phyloP scores from a whole-genome alignment of 1,284 basidiomycete species.

The Takashimella tepidaria region DNA sequence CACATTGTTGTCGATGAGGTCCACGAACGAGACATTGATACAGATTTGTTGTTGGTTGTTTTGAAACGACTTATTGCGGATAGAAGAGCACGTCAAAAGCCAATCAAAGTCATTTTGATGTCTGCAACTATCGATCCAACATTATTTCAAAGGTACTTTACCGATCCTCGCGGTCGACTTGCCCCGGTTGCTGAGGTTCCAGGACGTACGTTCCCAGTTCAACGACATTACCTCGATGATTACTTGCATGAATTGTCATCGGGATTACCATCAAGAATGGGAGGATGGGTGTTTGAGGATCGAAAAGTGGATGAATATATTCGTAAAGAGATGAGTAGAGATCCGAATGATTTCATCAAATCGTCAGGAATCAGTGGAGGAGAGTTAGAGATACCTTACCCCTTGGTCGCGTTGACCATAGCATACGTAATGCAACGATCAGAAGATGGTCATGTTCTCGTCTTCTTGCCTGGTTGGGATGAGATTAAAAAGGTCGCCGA shows the following conservation, averaged over 20 bases:
- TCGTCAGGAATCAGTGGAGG: constrained; percentile 49
- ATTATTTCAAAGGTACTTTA: constrained; percentile 86
- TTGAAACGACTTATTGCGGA: constrained; percentile 79
- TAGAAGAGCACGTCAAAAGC: constrained; percentile 64
- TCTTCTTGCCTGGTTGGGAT: constrained; percentile 63
- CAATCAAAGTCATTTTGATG: constrained; percentile 89
- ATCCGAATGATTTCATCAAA: constrained; percentile 28
- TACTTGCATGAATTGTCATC: constrained; percentile 57
- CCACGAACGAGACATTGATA: constrained; percentile 93
- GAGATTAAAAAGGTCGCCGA: constrained; percentile 80
- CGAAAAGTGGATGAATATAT: constrained; percentile 75
- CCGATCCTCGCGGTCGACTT: constrained; percentile 55
- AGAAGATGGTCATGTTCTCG: constrained; percentile 80
- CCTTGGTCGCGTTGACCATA: constrained; percentile 76
- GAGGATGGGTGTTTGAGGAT: constrained; percentile 64
- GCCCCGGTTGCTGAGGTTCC: constrained; percentile 79
- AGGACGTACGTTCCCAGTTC: constrained; percentile 87
- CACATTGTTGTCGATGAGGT: constrained; percentile 95
- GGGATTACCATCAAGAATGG: constrained; percentile 38
- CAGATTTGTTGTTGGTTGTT: constrained; percentile 84
- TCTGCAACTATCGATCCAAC: constrained; percentile 90
- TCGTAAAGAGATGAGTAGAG: constrained; percentile 60
- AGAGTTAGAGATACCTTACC: constrained; percentile 76
- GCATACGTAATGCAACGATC: constrained; percentile 71
- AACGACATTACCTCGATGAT: constrained; percentile 76